phyloP scores from a whole-genome alignment of 2,329 filamentous ascomycete genomes.

The Diaporthe australafricana region DNA sequence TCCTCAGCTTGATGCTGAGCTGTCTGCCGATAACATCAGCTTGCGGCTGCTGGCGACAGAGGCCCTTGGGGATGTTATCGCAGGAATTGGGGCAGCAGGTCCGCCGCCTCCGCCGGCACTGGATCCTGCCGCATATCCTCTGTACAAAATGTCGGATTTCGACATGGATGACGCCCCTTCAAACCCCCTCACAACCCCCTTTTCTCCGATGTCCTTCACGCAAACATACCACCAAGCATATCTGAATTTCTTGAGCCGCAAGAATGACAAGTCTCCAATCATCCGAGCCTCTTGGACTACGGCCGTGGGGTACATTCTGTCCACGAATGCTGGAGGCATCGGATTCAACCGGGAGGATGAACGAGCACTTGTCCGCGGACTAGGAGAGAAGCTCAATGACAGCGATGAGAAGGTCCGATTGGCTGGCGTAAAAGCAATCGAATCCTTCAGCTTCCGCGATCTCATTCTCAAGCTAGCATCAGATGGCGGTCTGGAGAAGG shows the following conservation, averaged over 20 bases:
- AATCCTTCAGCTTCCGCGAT: conserved; percentile 82
- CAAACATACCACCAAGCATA: conserved; percentile 84
- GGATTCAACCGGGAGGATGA: conserved; percentile 89
- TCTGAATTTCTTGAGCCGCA: conserved; percentile 84
- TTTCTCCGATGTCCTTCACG: conserved; percentile 89
- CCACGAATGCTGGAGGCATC: conserved; percentile 91
- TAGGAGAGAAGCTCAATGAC: conserved; percentile 87
- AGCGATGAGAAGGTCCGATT: conserved; percentile 91
- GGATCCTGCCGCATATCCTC: conserved; percentile 89
- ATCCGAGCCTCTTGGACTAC: conserved; percentile 91
- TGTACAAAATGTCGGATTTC: conserved; percentile 73
- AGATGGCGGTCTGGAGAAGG: conserved; percentile 78
- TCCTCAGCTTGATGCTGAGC: conserved; percentile 90
- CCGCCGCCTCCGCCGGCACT: conserved; percentile 78
- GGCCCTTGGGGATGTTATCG: conserved; percentile 93
- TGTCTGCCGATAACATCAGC: conserved; percentile 89
- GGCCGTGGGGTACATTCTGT: conserved; percentile 84
- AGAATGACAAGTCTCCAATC: conserved; percentile 84
- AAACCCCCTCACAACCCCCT: conserved; percentile 81
- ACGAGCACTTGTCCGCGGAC: conserved; percentile 75
- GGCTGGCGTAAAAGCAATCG: conserved; percentile 87
- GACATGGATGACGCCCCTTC: conserved; percentile 59
- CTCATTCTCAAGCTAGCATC: conserved; percentile 85
- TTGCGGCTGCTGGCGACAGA: conserved; percentile 90
- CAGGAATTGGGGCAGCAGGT: conserved; percentile 91